Evolutionary conservation across 306 rosid genomes (phyloP), one percentile per base, ranked within the genome.

Genomic region (Cotoneaster glaucophyllus): DNA sequence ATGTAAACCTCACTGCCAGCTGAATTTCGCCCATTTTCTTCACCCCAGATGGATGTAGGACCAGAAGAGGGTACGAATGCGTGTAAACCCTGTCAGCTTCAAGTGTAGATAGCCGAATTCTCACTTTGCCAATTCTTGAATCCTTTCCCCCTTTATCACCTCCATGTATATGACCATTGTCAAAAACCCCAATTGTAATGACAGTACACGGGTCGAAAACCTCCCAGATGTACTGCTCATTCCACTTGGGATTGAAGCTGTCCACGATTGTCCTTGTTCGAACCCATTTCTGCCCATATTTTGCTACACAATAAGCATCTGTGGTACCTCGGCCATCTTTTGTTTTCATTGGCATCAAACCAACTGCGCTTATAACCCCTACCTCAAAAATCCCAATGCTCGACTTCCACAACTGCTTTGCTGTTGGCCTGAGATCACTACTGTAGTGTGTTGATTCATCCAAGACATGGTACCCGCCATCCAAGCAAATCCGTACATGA

Each of bases 401-500:
- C 0, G 93, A 74, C 77, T 85, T 91, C 98, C 97, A 93, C 69
- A 93, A 78, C 67, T 93, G 97, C 68, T 86, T 91, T 22, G 97
- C 98, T 3, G 97, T 93, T 63, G 98, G 98, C 88, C 98, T 88
- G 43, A 91, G 96, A 85, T 93, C 98, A 53, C 98, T 93, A 29
- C 96, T 90, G 54, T 89, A 88, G 84, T 89, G 96, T 15, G 98
- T 91, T 72, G 98, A 93, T 66, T 93, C 98, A 78, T 93, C 98
- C 84, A 91, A 78, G 78, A 93, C 98, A 82, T 93, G 98, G 75
- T 89, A 93, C 41, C 98, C 98, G 1, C 98, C 98, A 79, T 93
- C 98, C 87, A 93, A 86, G 57, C 91, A 89, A n/a, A 90, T 64
- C 89, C 97, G 84, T 53, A 91, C 78, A 77, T 93, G 98, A 78